A percentile compares a stretch with the other conserved stretches of the same genome.
Evolutionary conservation across 371 early-diverging fungal genomes (phyloP).

Genomic region (Nosema muscidifuracis): DNA sequence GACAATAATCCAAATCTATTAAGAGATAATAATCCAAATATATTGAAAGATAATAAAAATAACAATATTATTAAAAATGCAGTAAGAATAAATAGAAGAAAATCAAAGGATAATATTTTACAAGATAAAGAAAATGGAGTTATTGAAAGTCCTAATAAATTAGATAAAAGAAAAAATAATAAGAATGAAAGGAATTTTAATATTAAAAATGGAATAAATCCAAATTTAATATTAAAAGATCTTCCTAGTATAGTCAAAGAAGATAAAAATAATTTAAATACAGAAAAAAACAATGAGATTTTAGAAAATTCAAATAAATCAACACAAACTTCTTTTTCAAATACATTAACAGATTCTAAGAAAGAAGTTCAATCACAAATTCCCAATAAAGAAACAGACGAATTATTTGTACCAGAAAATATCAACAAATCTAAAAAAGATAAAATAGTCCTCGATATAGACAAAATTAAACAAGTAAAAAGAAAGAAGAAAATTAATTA

Average conservation of each 20-base stretch:
- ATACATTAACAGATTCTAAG: too few species aligned
- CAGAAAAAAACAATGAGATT: too few species aligned
- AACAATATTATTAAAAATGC: too few species aligned
- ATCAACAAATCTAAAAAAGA: neutral
- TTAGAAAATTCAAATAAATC: too few species aligned
- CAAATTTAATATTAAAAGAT: neutral
- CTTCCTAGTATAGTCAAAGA: too few species aligned
- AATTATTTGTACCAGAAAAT: slow-evolving; percentile 3
- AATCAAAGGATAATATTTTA: too few species aligned
- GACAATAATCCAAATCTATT: too few species aligned
- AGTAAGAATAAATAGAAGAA: too few species aligned
- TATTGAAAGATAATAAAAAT: too few species aligned
- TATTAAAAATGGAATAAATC: neutral
- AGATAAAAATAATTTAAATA: too few species aligned
- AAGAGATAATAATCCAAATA: too few species aligned
- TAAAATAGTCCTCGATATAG: neutral
- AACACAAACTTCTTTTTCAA: too few species aligned
- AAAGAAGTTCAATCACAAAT: neutral
- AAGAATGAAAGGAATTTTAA: neutral
- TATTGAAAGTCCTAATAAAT: neutral
- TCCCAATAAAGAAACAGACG: neutral
- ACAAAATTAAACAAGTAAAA: neutral
- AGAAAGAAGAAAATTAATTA: slow-evolving; percentile 6
- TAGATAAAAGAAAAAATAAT: neutral
- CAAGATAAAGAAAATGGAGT: neutral